Evolutionary conservation across 257 asterid species (phyloP).

Genomic region (Petunia secreta): DNA sequence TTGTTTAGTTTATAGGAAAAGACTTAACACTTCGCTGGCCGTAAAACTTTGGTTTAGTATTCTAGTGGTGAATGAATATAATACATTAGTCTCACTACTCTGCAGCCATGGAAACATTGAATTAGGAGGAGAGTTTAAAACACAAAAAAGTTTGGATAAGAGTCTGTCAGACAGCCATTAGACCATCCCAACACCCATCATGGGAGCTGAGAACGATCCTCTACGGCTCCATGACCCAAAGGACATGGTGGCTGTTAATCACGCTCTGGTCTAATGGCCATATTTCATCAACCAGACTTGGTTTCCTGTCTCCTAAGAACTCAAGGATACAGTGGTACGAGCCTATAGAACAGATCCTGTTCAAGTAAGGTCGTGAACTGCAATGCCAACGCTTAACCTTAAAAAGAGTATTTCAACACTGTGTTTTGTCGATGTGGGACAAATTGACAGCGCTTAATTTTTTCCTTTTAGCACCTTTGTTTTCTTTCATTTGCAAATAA

Average conservation of each 20-base stretch:
- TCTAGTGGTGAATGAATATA: too few species aligned
- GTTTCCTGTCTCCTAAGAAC: background rate
- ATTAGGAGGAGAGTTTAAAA: too few species aligned
- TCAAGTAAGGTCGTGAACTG: background rate
- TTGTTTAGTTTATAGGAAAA: too few species aligned
- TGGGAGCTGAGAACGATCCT: too few species aligned
- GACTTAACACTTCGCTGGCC: too few species aligned
- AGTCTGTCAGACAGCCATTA: too few species aligned
- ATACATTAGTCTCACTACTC: too few species aligned
- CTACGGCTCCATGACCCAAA: background rate
- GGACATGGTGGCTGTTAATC: background rate
- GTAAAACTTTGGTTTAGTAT: too few species aligned
- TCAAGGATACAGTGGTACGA: background rate
- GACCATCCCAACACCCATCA: too few species aligned
- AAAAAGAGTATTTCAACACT: background rate
- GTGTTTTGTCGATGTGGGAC: background rate
- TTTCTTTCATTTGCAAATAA: too few species aligned
- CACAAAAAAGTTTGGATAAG: too few species aligned
- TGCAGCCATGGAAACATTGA: too few species aligned
- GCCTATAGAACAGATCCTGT: background rate
- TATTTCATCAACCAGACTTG: background rate
- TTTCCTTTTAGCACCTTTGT: background rate
- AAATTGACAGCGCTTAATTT: background rate
- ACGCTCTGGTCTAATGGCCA: background rate
- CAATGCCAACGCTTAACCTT: rapidly evolving